Evolutionary conservation across 2,329 filamentous ascomycete genomes (phyloP), one percentile per base, ranked within the genome.

Genomic region (Diaporthe vexans): DNA sequence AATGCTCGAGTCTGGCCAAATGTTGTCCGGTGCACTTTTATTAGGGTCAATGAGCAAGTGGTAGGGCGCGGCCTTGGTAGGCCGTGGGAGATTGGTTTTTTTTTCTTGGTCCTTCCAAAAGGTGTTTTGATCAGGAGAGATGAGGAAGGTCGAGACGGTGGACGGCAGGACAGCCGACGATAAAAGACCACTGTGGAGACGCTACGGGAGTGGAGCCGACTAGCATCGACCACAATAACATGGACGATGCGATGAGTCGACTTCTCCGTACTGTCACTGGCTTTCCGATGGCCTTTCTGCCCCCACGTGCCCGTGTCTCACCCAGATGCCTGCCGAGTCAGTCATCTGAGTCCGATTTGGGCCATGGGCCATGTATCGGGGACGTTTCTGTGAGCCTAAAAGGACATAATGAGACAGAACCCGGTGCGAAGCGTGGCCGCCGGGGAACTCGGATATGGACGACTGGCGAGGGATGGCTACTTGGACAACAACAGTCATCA

Each of bases 231-330:
- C 21, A 21, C 35, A 51, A 52, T 52, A 52, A 13, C 11, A 24
- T 52, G 26, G 29, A 37, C 63, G 26, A 51, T 24, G 26, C 40
- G 26, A 63, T 46, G 40, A 46, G 59, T 48, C 26, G 40, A 65
- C 26, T 26, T 19, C n/a, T 26, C 13, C 13, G 29, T 29, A 4
- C 29, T 29, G 29, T 29, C 4, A 29, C 29, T 29, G 29, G 29
- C 29, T 29, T 29, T 29, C 29, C 29, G 29, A 29, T 29, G 29
- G 29, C 29, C 29, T 13, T 17, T 17, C 13, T 10, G 19, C 46
- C 46, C 63, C 63, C 63, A 67, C 63, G 63, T 67, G 63, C 63
- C 63, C 29, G 63, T 52, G 46, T 67, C 63, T 67, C 63, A 67
- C 46, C 19, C 63, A 24, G 46, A 67, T 67, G 61, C 61, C 61